phyloP scores from a whole-genome alignment of 768 basidiomycete genomes.

The Strobilomyces dryophilus region DNA sequence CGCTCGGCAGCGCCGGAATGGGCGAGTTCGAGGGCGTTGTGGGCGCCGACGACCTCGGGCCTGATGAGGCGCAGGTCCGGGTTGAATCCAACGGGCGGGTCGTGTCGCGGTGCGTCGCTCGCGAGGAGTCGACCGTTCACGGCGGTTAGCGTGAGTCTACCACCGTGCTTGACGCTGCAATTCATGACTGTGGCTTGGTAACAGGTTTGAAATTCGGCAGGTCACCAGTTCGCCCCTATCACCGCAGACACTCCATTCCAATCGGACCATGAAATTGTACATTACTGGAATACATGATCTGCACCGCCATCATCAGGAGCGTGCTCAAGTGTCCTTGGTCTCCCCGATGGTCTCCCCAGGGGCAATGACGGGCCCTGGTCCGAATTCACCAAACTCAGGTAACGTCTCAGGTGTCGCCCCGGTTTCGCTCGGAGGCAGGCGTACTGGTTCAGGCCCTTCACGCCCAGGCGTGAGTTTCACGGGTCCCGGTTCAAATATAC shows the following conservation, averaged over 20 bases:
- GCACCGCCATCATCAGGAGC: not conserved
- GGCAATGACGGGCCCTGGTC: conserved; percentile 22
- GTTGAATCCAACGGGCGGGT: conserved; percentile 24
- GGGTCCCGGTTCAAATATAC: conserved; percentile 21
- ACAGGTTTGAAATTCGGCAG: not conserved
- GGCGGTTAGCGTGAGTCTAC: conserved; percentile 17
- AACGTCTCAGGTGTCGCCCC: conserved; percentile 19
- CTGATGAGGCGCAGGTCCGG: conserved; percentile 14
- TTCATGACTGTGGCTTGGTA: not conserved
- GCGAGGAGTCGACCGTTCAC: conserved; percentile 7
- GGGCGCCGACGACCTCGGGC: conserved; percentile 27
- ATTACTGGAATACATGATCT: not conserved
- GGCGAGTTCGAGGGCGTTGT: conserved; percentile 30
- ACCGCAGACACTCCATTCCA: no score
- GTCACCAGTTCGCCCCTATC: not conserved
- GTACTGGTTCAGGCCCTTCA: conserved; percentile 19
- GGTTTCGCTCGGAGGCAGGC: conserved; percentile 18
- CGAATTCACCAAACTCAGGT: conserved; percentile 28
- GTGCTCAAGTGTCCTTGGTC: not conserved
- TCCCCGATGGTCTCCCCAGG: conserved; percentile 28
- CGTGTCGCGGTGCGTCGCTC: conserved; percentile 15
- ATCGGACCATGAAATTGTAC: not conserved
- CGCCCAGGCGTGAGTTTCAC: conserved; percentile 16
- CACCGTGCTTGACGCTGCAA: not conserved
- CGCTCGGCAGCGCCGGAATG: conserved; percentile 24